These are phyloP conservation scores for Rhynchosporium agropyri DNA, from an alignment of 2,329 filamentous ascomycete species.

Conservation along the genomic window DNA sequence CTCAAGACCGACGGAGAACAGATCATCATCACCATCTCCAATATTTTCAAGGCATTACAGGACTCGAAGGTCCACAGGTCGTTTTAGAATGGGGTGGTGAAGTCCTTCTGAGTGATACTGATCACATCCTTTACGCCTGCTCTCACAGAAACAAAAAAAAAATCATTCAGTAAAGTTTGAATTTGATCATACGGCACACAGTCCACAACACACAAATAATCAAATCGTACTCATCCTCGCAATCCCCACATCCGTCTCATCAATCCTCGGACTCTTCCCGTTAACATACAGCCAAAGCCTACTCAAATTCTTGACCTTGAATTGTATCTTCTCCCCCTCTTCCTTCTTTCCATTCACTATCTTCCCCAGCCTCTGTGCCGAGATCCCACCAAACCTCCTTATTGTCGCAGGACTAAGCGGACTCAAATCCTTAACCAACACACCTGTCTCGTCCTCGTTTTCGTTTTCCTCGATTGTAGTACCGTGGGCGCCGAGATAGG, in stretches of 20 bases:
- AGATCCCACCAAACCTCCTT: conserved; percentile 14
- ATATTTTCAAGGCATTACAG: background rate
- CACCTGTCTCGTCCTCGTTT: conserved; percentile 16
- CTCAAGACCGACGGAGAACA: background rate
- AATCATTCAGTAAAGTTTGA: too few relatives aligned
- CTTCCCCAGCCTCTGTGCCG: conserved; percentile 3
- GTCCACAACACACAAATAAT: too few relatives aligned
- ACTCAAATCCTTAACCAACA: conserved; percentile 35
- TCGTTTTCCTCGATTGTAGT: conserved; percentile 24
- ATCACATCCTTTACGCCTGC: too few relatives aligned
- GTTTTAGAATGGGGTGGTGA: too few relatives aligned
- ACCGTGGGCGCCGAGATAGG: conserved; percentile 29
- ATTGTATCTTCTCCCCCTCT: conserved; percentile 26
- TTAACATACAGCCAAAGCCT: conserved; percentile 66
- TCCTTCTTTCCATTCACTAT: conserved; percentile 15
- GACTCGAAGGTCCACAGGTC: background rate
- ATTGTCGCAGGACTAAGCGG: conserved; percentile 26
- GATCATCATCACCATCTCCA: background rate
- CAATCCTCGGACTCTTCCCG: conserved; percentile 51
- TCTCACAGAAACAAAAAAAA: too few relatives aligned
- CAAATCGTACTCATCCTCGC: conserved; percentile 33
- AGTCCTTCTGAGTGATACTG: too few relatives aligned
- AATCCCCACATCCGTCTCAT: conserved; percentile 32
- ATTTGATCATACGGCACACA: too few relatives aligned
- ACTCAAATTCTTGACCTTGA: conserved; percentile 63